A percentile compares a stretch with the other conserved stretches of the same genome.
phyloP scores from a whole-genome alignment of 2,329 filamentous ascomycete species.

The Colletotrichum sublineola region DNA sequence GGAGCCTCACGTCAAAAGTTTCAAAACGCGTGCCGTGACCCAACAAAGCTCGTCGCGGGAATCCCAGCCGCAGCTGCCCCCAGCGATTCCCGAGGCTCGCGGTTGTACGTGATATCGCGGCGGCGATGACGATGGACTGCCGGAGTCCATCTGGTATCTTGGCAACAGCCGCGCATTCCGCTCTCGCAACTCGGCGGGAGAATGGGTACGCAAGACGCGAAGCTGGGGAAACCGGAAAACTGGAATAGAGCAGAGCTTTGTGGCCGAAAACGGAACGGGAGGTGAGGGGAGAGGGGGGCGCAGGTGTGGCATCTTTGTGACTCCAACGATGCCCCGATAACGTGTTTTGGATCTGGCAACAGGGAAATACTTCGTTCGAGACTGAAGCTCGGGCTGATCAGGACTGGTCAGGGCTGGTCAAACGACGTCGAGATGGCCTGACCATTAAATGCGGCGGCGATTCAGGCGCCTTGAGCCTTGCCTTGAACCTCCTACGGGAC shows the following conservation, averaged over 20 bases:
- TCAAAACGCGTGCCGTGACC: not conserved
- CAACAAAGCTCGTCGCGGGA: conserved; percentile 3
- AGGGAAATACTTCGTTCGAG: not conserved
- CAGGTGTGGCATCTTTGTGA: not conserved
- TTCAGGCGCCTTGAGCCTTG: conserved; percentile 8
- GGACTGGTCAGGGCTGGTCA: not conserved
- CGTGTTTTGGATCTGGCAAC: not conserved
- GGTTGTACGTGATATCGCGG: not conserved
- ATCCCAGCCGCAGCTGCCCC: not conserved
- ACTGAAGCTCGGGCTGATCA: not conserved
- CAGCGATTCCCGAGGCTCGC: not conserved
- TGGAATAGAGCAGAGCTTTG: not conserved
- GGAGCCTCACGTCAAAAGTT: not conserved
- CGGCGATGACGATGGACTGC: not conserved
- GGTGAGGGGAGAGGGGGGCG: not conserved
- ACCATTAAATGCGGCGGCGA: conserved; percentile 7
- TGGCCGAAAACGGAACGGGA: not conserved
- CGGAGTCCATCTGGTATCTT: not conserved
- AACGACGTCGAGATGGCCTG: conserved; percentile 1
- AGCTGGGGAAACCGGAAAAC: not conserved
- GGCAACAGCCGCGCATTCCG: not conserved
- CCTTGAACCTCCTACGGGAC: not conserved
- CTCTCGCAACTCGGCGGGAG: not conserved
- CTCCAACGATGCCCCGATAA: not conserved
- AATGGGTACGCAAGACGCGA: not conserved